These are phyloP conservation scores for Allium fistulosum DNA, from an alignment of 106 monocot species.

Conservation along the genomic window DNA sequence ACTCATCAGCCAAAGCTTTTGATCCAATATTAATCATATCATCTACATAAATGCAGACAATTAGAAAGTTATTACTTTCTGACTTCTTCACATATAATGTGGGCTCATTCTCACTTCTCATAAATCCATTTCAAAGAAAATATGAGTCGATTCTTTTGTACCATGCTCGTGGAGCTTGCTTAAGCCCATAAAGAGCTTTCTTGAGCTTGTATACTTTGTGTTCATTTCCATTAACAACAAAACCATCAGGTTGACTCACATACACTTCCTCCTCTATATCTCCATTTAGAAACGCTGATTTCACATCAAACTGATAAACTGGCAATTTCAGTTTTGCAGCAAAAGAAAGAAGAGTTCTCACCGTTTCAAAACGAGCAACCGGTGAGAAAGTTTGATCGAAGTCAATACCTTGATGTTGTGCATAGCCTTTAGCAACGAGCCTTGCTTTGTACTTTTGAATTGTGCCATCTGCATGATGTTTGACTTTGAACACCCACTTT, in stretches of 20 bases:
- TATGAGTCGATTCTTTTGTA: background rate
- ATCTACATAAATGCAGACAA: constrained; percentile 16
- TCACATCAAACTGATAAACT: no score
- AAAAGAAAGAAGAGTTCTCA: constrained; percentile 5
- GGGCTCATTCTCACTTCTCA: constrained; percentile 1
- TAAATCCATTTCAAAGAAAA: background rate
- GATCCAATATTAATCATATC: constrained; percentile 8
- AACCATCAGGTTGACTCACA: background rate
- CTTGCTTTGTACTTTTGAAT: constrained; percentile 8
- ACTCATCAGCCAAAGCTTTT: background rate
- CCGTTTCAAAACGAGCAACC: background rate
- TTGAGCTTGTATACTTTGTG: no score
- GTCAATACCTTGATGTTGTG: background rate
- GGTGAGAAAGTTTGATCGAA: constrained; percentile 1
- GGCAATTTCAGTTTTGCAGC: background rate
- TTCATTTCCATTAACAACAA: background rate
- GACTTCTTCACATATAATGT: constrained; percentile 1
- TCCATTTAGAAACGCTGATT: constrained; percentile 7
- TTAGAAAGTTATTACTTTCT: background rate
- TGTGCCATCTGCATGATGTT: background rate
- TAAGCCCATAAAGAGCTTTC: no score
- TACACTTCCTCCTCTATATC: constrained; percentile 9
- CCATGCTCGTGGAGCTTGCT: background rate
- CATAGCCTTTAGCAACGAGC: background rate
- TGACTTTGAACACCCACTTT: constrained; percentile 8